phyloP scores from a whole-genome alignment of 768 basidiomycete genomes.

The Podaxis pistillaris region DNA sequence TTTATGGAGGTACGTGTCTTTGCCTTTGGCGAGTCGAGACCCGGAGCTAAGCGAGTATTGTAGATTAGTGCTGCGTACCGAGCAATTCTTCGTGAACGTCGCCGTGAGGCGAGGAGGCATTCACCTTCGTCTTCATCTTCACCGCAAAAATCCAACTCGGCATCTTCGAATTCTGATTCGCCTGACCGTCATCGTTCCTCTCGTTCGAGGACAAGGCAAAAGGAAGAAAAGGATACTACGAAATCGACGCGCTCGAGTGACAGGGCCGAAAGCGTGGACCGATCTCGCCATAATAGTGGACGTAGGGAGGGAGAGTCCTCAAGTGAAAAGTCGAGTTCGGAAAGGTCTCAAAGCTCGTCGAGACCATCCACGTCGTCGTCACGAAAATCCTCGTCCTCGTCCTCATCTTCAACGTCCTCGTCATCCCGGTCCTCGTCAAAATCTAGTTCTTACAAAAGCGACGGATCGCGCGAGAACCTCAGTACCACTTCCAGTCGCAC shows the following conservation, averaged over 20 bases:
- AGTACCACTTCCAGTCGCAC: not conserved
- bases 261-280: not conserved
- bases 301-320: not conserved
- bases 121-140: constrained; percentile 3
- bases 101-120: not conserved
- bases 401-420: constrained; percentile 14
- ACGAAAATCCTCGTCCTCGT: constrained; percentile 1
- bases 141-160: not conserved
- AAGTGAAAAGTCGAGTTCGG: not conserved
- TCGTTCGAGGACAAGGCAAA: not conserved
- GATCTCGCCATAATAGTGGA: not conserved
- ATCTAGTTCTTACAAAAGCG: not conserved
- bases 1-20: not conserved
- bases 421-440: constrained; percentile 13
- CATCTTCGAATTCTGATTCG: constrained; percentile 1
- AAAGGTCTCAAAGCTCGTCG: not conserved
- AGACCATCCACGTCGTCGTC: constrained; percentile 7
- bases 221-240: not conserved
- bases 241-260: constrained; percentile 1
- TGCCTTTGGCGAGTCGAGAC: not conserved
- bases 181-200: constrained; percentile 15
- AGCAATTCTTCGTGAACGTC: constrained; percentile 6
- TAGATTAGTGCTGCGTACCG: constrained; percentile 8
- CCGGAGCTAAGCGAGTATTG: not conserved
- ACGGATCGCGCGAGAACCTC: not conserved